Base-by-base conservation (phyloP, 1,284 basidiomycete genomes). In the Spongiforma sp. region DNA sequence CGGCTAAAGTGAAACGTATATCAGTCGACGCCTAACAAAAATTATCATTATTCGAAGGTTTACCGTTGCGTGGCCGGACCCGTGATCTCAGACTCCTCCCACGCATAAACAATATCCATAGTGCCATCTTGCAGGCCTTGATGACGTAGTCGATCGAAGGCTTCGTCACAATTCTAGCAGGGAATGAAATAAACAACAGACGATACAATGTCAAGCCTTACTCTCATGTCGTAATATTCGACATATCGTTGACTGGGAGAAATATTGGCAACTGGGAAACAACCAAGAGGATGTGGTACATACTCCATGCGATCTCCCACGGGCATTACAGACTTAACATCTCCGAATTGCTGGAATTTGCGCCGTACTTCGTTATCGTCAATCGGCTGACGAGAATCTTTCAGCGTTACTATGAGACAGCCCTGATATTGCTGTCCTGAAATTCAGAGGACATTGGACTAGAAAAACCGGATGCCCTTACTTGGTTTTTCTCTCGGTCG, bases 401-500 rank as follows among this genome's bases (percentile, higher is more conserved):
- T 86, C 50, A 98, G 78, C 1, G 90, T 88, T 34, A 96, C 88
- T 67, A 95, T 85, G 5, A 98, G 80, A 8, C 92, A 93, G 17
- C 96, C 96, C 82, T 97, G 88, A 37, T 87, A 75, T 79, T 89
- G 85, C 85, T 89, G 60, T 26, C 57, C 34, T 41, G 66, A 56
- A 65, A 32, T 62, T 67, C 50, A 71, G 56, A 62, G 48, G n/a
- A 58, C 30, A 34, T 37, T 17, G 30, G 17, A 15, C 21, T 6
- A 57, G 50, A 9, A n/a, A n/a, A 34, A 33, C 36, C 12, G 55
- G 12, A 14, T 57, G 21, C 39, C 71, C 82, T 67, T 70, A 92
- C 93, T 79, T 95, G 95, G 75, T 96, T 96, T 77, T 93, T 96
- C 58, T 96, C 94, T 53, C 89, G 86, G 62, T 95, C 93, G 60